Base-by-base conservation (phyloP, 192 early-diverging fungal species). In the Backusella morwellensis region DNA sequence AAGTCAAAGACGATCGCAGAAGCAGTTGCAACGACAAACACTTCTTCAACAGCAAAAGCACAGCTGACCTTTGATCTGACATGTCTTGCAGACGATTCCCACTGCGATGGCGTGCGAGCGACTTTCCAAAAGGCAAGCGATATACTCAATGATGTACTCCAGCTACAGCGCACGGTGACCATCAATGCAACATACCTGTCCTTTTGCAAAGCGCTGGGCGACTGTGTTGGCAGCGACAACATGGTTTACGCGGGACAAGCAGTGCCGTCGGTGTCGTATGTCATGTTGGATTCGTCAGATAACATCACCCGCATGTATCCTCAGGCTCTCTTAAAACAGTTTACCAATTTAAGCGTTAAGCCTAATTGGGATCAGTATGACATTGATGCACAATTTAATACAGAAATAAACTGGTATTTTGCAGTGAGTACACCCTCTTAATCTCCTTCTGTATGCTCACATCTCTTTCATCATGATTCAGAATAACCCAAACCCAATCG, bases 281-380 rank as follows among this genome's bases (percentile, higher is more conserved):
- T 75, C 14, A 78, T 84, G 72, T 38, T 29, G 3, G 85, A 84
- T 70, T 0, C 17, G 21, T 35, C 68, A 1, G 85, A 86, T 70
- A 79, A 75, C 35, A 66, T 78, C 35, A 68, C 59, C 7, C 35
- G 83, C 17, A 75, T 84, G 70, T 86, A 81, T 40, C 85, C 85
- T 38, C 85, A 86, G 59, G 66, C 85, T 26, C 66, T 84, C 3
- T 23, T 86, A 12, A 86, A 86, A 41, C 85, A 86, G 35, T 77
- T 81, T 9, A 77, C 54, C n/a, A 23, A 72, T 15, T 6, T 75
- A 32, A 34, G 34, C 26, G 70, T 68, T 63, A 42, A 50, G 29
- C 79, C 77, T 7, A 40, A 41, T 17, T 86, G 69, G 75, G 54
- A 54, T 21, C 21, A 32, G 1, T 82, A 71, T 72, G 85, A 86